Evolutionary conservation across 805 yeast genomes (phyloP).

Genomic region (Saccharomycopsis guyanensis): DNA sequence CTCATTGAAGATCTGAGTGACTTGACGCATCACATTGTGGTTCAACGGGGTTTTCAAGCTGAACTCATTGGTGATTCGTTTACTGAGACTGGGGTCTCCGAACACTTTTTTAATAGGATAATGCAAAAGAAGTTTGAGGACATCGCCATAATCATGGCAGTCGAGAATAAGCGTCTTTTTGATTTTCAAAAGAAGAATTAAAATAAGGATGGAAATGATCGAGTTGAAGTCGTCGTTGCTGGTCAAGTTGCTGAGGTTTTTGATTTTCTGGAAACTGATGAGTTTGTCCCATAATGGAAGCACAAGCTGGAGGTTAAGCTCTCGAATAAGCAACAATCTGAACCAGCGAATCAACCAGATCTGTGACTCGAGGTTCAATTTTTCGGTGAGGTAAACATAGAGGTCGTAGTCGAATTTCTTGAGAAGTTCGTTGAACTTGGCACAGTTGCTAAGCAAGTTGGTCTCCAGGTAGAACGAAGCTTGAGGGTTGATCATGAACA

Average conservation of each 20-base stretch:
- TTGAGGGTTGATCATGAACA: slow-evolving; percentile 36
- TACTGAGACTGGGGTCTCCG: slow-evolving; percentile 27
- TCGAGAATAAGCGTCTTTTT: slow-evolving; percentile 37
- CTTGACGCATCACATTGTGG: background rate
- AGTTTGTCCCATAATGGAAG: slow-evolving; percentile 37
- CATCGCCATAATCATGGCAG: slow-evolving; percentile 40
- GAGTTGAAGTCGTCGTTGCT: slow-evolving; percentile 27
- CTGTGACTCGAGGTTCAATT: slow-evolving; percentile 39
- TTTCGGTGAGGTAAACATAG: slow-evolving; percentile 37
- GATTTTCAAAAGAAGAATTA: slow-evolving; percentile 35
- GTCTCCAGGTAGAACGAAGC: slow-evolving; percentile 38
- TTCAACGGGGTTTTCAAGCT: slow-evolving; percentile 27
- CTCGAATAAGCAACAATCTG: slow-evolving; percentile 38
- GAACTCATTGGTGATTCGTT: slow-evolving; percentile 31
- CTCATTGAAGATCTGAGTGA: slow-evolving; percentile 14
- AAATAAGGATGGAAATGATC: slow-evolving; percentile 33
- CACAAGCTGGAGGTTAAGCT: slow-evolving; percentile 33
- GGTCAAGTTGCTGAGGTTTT: slow-evolving; percentile 30
- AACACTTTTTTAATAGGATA: slow-evolving; percentile 33
- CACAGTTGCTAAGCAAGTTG: slow-evolving; percentile 36
- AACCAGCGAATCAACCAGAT: slow-evolving; percentile 47
- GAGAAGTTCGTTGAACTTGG: slow-evolving; percentile 34
- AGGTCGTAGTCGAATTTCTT: slow-evolving; percentile 40
- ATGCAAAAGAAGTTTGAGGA: slow-evolving; percentile 37
- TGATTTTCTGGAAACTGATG: slow-evolving; percentile 25